Evolutionary conservation across 768 basidiomycete species (phyloP), one percentile per base, ranked within the genome.

Genomic region (Favolaschia claudopus): DNA sequence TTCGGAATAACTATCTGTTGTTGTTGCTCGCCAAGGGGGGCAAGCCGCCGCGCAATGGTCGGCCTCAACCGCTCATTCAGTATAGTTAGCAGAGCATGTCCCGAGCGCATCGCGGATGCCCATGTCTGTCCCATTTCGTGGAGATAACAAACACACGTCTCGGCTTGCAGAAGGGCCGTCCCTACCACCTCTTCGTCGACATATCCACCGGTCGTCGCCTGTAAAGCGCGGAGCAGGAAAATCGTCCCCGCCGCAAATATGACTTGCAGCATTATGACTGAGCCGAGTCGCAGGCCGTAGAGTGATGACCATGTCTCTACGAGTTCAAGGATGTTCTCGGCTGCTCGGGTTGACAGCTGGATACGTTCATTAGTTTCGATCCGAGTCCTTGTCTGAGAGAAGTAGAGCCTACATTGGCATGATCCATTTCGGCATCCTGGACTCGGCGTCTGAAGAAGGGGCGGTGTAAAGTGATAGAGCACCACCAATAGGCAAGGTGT

Each of bases 241-340:
- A 74, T 70, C 22, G 77, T 77, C 13, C 76, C 76, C 7, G 76
- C 76, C 34, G 69, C 70, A 67, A 76, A 79, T 19, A 68, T 61
- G 56, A 75, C 69, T 55, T 79, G 77, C 24, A 73, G 68, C 38
- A 74, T 54, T 8, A 74, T 72, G 55, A 77, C 74, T 7, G 75
- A 73, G 12, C 69, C 68, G 62, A 70, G 76, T 24, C 77, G 74
- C 6, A 79, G 59, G 2, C 71, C 70, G 55, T 77, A 77, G 24
- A 69, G 69, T 27, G 61, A 64, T 33, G 72, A 69, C 71, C 72
- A 78, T 32, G 67, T 66, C 10, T 67, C 70, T 37, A 72, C 64
- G 22, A 75, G 63, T 3, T 64, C 56, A 60, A 76, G 69, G 59
- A 75, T 74, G 47, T 71, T 70, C 58, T 73, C 69, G 17, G 74